Conservation (phyloP, 768 basidiomycete species). For the Lactarius pseudohatsudake region DNA sequence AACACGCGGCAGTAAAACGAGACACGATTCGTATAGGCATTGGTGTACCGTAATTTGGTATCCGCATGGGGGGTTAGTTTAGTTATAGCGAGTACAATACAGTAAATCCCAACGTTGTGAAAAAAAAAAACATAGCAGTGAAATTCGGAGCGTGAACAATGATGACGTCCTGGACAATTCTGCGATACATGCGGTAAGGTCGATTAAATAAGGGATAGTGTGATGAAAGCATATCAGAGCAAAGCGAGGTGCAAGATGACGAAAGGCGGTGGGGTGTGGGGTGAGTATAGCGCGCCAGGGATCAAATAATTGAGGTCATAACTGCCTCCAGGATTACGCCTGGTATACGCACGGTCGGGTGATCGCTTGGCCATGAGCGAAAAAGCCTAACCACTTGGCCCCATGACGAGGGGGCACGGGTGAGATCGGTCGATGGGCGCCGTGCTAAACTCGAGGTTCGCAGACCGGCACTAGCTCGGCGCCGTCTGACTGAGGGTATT, state of each 20-base stretch:
- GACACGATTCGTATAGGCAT: neutral
- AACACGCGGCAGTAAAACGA: neutral
- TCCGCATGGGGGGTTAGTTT: slow-evolving; percentile 30
- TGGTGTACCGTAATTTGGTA: slow-evolving; percentile 25
- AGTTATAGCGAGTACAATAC: slow-evolving; percentile 21
- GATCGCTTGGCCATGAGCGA: slow-evolving; percentile 18
- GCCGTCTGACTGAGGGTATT: slow-evolving; percentile 13
- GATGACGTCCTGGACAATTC: slow-evolving; percentile 17
- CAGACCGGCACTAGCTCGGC: slow-evolving; percentile 10
- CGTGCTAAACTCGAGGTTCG: slow-evolving; percentile 19
- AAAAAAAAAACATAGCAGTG: slow-evolving; percentile 12
- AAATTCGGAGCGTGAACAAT: neutral
- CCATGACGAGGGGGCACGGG: slow-evolving; percentile 16
- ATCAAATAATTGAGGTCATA: neutral
- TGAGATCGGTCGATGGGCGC: slow-evolving; percentile 11
- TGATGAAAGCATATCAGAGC: slow-evolving; percentile 10
- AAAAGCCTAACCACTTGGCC: slow-evolving; percentile 18
- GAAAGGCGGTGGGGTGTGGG: neutral
- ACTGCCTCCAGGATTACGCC: slow-evolving; percentile 25
- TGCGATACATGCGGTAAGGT: slow-evolving; percentile 17
- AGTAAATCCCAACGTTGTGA: slow-evolving; percentile 3
- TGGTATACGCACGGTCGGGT: slow-evolving; percentile 15
- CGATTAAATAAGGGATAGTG: slow-evolving; percentile 23
- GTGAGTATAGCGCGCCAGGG: slow-evolving; percentile 2
- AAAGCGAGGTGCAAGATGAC: slow-evolving; percentile 21